Conservation (phyloP, 2,329 filamentous ascomycete species). For the Parastagonospora nodorum region DNA sequence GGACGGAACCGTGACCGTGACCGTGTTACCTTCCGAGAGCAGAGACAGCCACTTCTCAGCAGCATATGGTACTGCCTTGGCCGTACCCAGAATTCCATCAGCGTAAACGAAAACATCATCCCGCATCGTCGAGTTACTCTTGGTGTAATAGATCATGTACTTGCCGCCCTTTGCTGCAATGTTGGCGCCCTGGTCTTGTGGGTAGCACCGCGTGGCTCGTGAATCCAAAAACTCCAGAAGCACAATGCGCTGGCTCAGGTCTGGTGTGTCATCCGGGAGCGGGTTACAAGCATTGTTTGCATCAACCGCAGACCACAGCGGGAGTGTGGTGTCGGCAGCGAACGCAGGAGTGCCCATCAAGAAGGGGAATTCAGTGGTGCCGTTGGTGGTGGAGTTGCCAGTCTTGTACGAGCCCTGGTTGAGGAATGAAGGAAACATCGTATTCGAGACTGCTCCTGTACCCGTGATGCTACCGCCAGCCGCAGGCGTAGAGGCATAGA, state of each 20-base stretch:
- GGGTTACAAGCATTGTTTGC: slow-evolving; percentile 58
- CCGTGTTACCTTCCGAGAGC: slow-evolving; percentile 12
- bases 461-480: slow-evolving; percentile 51
- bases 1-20: slow-evolving; percentile 17
- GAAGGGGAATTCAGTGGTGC: slow-evolving; percentile 39
- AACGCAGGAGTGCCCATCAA: slow-evolving; percentile 40
- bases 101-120: slow-evolving; percentile 18
- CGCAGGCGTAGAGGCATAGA: slow-evolving; percentile 51
- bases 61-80: slow-evolving; percentile 9
- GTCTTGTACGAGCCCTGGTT: slow-evolving; percentile 27
- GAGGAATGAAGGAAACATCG: slow-evolving; percentile 38
- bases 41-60: slow-evolving; percentile 17
- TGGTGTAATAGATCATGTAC: slow-evolving; percentile 45
- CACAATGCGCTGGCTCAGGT: slow-evolving; percentile 63
- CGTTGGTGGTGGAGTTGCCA: slow-evolving; percentile 37
- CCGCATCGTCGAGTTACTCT: slow-evolving; percentile 12
- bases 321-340: slow-evolving; percentile 16
- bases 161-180: slow-evolving; percentile 59
- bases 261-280: slow-evolving; percentile 59
- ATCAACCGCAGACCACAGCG: slow-evolving; percentile 48
- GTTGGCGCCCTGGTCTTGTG: slow-evolving; percentile 21
- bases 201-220: slow-evolving; percentile 16
- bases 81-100: slow-evolving; percentile 17
- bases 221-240: slow-evolving; percentile 15
- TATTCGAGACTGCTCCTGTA: slow-evolving; percentile 53